phyloP scores from a whole-genome alignment of 257 asterid genomes.

The Solanum pennellii region DNA sequence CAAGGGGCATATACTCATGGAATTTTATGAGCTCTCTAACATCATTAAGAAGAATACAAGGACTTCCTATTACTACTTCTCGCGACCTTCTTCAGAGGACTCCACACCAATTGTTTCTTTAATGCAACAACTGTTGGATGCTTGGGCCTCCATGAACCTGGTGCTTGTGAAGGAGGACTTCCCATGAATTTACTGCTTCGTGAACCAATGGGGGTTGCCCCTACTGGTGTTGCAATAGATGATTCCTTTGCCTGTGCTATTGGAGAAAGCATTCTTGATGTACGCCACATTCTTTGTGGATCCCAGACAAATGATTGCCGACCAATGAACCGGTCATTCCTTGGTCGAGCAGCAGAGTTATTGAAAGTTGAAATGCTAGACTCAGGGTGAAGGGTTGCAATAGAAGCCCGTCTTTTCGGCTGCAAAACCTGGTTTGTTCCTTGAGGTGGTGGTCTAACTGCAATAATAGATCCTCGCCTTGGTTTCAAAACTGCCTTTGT shows the following conservation, averaged over 20 bases:
- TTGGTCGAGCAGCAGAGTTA: conserved; percentile 21
- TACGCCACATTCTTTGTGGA: conserved; percentile 59
- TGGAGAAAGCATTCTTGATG: conserved; percentile 58
- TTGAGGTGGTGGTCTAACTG: conserved; percentile 35
- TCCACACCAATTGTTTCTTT: conserved; percentile 30
- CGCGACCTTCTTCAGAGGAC: conserved; percentile 25
- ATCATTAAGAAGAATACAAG: conserved; percentile 3
- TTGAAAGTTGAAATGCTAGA: conserved; percentile 29
- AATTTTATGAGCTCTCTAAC: background rate
- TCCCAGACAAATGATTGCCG: conserved; percentile 76
- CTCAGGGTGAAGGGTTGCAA: conserved; percentile 59
- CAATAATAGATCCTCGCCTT: conserved; percentile 61
- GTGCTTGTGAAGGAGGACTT: conserved; percentile 36
- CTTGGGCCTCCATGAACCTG: conserved; percentile 35
- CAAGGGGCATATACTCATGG: background rate
- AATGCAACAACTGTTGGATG: conserved; percentile 35
- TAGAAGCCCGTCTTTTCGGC: conserved; percentile 75
- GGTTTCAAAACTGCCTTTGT: conserved; percentile 33
- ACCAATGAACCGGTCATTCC: conserved; percentile 41
- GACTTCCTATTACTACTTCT: conserved; percentile 19
- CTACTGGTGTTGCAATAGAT: conserved; percentile 3
- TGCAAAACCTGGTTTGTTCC: conserved; percentile 33
- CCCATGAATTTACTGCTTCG: conserved; percentile 54
- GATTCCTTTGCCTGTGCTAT: conserved; percentile 25
- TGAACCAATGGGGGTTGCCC: conserved; percentile 44